phyloP scores from a whole-genome alignment of 2,329 filamentous ascomycete genomes.

The Aureobasidium leucospermi region DNA sequence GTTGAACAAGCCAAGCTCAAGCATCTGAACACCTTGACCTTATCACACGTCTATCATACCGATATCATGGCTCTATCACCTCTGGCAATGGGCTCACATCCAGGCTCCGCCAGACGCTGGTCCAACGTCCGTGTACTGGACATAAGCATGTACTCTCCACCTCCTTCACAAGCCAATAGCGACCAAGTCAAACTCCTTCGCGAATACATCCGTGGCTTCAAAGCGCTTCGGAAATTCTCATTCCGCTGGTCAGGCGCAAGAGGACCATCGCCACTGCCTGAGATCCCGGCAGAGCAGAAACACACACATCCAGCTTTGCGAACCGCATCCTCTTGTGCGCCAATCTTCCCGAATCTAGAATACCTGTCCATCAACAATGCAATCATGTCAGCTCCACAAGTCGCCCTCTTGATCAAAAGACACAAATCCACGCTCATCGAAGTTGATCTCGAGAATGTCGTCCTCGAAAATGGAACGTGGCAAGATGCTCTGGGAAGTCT shows the following conservation, averaged over 20 bases:
- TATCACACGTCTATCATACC: conserved; percentile 66
- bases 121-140: conserved; percentile 66
- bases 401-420: conserved; percentile 58
- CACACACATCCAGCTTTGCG: not conserved
- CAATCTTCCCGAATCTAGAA: conserved; percentile 55
- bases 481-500: conserved; percentile 74
- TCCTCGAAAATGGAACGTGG: conserved; percentile 66
- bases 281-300: not conserved
- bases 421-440: conserved; percentile 65
- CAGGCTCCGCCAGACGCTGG: conserved; percentile 67
- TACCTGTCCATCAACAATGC: conserved; percentile 67
- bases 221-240: conserved; percentile 58
- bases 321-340: not conserved
- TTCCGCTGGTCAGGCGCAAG: conserved; percentile 57
- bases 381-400: conserved; percentile 62
- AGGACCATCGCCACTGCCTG: conserved; percentile 1
- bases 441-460: conserved; percentile 73
- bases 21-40: conserved; percentile 60
- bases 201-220: conserved; percentile 67
- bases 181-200: conserved; percentile 52
- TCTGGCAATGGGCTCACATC: conserved; percentile 63
- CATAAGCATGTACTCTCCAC: conserved; percentile 56
- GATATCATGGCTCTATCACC: conserved; percentile 73
- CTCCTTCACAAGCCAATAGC: conserved; percentile 27
- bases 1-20: conserved; percentile 64